Conservation (phyloP, 176 grass and related monocot species). For the Triticum turgidum region DNA sequence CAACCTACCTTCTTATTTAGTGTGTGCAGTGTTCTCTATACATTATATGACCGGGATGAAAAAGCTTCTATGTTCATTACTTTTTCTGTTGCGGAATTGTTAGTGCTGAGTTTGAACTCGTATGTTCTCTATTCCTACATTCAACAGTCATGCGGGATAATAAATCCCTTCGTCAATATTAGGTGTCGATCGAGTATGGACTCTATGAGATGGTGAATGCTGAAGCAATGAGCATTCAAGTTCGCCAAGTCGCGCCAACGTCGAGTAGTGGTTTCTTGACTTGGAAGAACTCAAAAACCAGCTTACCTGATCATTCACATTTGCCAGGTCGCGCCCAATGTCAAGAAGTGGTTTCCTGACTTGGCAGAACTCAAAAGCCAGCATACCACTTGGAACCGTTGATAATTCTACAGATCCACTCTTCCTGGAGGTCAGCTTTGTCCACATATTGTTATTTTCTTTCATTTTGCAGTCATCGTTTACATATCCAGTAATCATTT, state of each 20-base stretch:
- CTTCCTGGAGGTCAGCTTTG: conserved; percentile 1
- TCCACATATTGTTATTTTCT: no score
- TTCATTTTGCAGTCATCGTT: no score
- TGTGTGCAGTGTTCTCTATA: no score
- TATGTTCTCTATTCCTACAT: not conserved
- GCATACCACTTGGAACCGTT: conserved; percentile 50
- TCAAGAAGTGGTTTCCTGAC: conserved; percentile 57
- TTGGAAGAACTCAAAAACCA: conserved; percentile 45
- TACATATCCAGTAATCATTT: no score
- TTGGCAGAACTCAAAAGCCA: conserved; percentile 46
- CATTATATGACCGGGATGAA: no score
- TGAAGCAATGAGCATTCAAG: conserved; percentile 37
- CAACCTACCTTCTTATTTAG: no score
- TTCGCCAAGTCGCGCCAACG: conserved; percentile 11
- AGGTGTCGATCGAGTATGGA: conserved; percentile 79
- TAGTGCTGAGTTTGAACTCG: not conserved
- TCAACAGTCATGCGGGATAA: not conserved
- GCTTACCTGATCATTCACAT: no score
- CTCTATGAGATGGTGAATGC: conserved; percentile 73
- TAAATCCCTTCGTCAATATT: not conserved
- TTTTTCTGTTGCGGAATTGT: not conserved
- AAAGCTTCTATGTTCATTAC: not conserved
- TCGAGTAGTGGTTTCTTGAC: conserved; percentile 50
- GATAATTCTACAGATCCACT: conserved; percentile 52
- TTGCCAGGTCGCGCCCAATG: no score